These are phyloP conservation scores for Termitomyces sp. DNA, from an alignment of 768 basidiomycete species.

Conservation along the genomic window DNA sequence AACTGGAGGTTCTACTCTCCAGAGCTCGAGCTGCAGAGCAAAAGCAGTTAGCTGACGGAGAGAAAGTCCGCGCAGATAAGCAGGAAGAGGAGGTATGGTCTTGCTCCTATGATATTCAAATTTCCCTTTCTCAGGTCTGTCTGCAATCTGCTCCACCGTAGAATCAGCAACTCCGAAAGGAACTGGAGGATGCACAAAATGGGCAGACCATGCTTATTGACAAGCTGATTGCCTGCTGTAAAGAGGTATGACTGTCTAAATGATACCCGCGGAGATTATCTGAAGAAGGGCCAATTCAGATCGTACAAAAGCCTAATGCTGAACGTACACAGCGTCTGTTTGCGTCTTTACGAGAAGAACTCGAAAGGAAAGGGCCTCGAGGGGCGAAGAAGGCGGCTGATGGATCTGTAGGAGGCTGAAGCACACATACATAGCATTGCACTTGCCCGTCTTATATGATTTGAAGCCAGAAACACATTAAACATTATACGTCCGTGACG, in stretches of 20 bases:
- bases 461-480: slow-evolving; percentile 3
- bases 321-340: slow-evolving; percentile 81
- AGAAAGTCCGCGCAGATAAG: slow-evolving; percentile 62
- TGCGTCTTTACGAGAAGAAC: slow-evolving; percentile 75
- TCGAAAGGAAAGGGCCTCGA: slow-evolving; percentile 62
- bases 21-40: slow-evolving; percentile 86
- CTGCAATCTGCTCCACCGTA: slow-evolving; percentile 21
- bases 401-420: slow-evolving; percentile 38
- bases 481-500: slow-evolving; percentile 12
- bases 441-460: neutral
- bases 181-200: slow-evolving; percentile 75
- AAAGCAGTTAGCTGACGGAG: slow-evolving; percentile 74
- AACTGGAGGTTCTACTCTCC: slow-evolving; percentile 82
- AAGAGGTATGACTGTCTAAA: slow-evolving; percentile 57
- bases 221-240: slow-evolving; percentile 80
- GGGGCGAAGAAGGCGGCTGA: slow-evolving; percentile 38
- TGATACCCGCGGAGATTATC: slow-evolving; percentile 2
- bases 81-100: slow-evolving; percentile 67
- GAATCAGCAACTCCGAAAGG: slow-evolving; percentile 66
- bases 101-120: slow-evolving; percentile 14
- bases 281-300: slow-evolving; percentile 20
- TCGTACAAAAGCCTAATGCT: slow-evolving; percentile 64
- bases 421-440: neutral
- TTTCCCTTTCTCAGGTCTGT: slow-evolving; percentile 6
- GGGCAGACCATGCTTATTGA: slow-evolving; percentile 78